Conservation (phyloP, 2,329 filamentous ascomycete species). For the Mycosphaerella sp. region DNA sequence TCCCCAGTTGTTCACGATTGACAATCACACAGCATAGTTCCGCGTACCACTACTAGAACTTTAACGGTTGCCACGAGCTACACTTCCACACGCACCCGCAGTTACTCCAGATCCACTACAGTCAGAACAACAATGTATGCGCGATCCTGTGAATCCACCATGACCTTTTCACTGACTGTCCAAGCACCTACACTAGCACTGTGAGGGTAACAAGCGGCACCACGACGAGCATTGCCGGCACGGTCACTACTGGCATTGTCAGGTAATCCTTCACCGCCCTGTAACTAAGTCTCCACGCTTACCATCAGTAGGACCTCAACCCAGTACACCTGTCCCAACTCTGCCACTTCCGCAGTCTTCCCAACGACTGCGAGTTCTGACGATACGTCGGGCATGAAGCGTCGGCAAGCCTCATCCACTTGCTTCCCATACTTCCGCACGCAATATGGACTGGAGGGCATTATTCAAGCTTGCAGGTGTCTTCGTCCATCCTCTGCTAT, state of each 20-base stretch:
- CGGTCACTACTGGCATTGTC: background rate
- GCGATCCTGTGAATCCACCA: background rate
- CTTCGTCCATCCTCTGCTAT: slow-evolving; percentile 1
- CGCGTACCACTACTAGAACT: background rate
- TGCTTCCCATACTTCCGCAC: background rate
- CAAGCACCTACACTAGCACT: slow-evolving; percentile 5
- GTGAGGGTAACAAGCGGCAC: slow-evolving; percentile 4
- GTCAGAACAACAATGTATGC: background rate
- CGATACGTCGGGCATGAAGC: background rate
- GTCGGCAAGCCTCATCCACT: background rate
- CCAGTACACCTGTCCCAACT: slow-evolving; percentile 8
- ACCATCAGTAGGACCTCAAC: background rate
- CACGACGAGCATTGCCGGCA: slow-evolving; percentile 1
- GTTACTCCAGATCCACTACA: background rate
- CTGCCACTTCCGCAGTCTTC: background rate
- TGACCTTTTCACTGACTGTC: background rate
- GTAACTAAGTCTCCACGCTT: background rate
- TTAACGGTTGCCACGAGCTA: slow-evolving; percentile 1
- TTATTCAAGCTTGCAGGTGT: slow-evolving; percentile 3
- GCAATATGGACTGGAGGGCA: background rate
- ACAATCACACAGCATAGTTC: background rate
- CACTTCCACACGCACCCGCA: background rate
- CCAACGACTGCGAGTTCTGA: background rate
- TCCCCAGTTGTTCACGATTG: background rate
- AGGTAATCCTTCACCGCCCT: background rate